Percentiles rank a stretch among this genome's conserved stretches.
Conservation (phyloP, 106 monocot genomes). For the Hemerocallis citrina region DNA sequence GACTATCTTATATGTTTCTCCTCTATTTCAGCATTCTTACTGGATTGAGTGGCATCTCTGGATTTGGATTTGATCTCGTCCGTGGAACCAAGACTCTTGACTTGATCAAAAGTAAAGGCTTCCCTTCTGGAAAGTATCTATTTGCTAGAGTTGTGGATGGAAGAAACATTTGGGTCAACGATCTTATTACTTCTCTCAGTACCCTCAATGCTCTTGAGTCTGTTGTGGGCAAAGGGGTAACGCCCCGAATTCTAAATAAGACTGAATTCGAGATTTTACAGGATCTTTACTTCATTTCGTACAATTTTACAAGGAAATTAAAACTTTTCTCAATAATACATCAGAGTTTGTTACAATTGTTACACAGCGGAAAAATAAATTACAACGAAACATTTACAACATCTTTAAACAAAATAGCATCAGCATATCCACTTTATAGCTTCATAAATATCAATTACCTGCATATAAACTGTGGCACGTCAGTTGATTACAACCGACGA, state of each 20-base stretch:
- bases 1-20: neutral
- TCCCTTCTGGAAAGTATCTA: conserved; percentile 22
- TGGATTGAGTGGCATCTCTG: conserved; percentile 10
- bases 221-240: conserved; percentile 22
- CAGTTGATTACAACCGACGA: too few relatives aligned
- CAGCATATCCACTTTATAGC: too few relatives aligned
- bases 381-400: too few relatives aligned
- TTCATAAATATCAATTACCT: too few relatives aligned
- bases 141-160: conserved; percentile 22
- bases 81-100: conserved; percentile 28
- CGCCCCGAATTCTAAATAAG: too few relatives aligned
- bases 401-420: too few relatives aligned
- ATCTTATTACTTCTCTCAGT: conserved; percentile 12
- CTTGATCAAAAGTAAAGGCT: conserved; percentile 18
- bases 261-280: neutral
- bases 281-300: too few relatives aligned
- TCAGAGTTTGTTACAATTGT: too few relatives aligned
- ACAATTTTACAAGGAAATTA: too few relatives aligned
- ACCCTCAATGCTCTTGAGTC: conserved; percentile 3
- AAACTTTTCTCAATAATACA: neutral
- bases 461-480: too few relatives aligned
- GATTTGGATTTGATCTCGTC: conserved; percentile 18
- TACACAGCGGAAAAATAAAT: too few relatives aligned
- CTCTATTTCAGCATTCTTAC: conserved; percentile 7
- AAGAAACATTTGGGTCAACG: conserved; percentile 23